phyloP scores from a whole-genome alignment of 768 basidiomycete species.

The Guyanaporus albipodus region DNA sequence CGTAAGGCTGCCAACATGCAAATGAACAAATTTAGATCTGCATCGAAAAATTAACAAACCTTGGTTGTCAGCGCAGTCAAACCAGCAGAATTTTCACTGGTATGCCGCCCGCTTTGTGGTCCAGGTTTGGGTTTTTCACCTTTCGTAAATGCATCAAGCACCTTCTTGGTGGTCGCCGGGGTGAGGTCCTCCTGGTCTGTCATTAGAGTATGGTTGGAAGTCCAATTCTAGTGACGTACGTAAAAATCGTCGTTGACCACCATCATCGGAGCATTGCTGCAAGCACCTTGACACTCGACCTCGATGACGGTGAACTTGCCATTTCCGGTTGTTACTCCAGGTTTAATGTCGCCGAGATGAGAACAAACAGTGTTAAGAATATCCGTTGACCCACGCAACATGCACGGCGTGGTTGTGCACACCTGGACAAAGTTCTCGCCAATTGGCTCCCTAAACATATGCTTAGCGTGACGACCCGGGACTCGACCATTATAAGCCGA shows the following conservation, averaged over 20 bases:
- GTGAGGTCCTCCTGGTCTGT: slow-evolving; percentile 75
- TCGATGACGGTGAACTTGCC: slow-evolving; percentile 97
- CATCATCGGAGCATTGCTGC: slow-evolving; percentile 97
- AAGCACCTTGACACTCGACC: slow-evolving; percentile 98
- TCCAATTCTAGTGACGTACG: slow-evolving; percentile 42
- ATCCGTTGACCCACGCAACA: slow-evolving; percentile 87
- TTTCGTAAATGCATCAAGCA: slow-evolving; percentile 74
- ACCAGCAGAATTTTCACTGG: slow-evolving; percentile 92
- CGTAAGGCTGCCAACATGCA: slow-evolving; percentile 67
- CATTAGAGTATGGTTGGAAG: slow-evolving; percentile 7
- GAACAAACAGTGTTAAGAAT: slow-evolving; percentile 81
- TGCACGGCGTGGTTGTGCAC: slow-evolving; percentile 98
- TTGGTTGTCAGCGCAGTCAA: slow-evolving; percentile 75
- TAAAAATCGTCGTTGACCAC: slow-evolving; percentile 96
- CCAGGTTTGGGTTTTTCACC: slow-evolving; percentile 91
- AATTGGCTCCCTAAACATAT: slow-evolving; percentile 72
- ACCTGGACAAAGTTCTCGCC: slow-evolving; percentile 94
- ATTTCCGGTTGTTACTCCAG: slow-evolving; percentile 92
- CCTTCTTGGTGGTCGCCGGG: slow-evolving; percentile 66
- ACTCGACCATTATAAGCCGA: background rate
- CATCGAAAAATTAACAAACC: slow-evolving; percentile 38
- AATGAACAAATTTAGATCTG: slow-evolving; percentile 5
- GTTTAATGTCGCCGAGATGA: slow-evolving; percentile 79
- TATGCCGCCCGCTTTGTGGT: slow-evolving; percentile 81
- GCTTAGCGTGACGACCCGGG: background rate